Percentiles rank a stretch among this genome's conserved stretches.
phyloP scores from a whole-genome alignment of 352 stramenopile species.

The Pythium aphanidermatum region DNA sequence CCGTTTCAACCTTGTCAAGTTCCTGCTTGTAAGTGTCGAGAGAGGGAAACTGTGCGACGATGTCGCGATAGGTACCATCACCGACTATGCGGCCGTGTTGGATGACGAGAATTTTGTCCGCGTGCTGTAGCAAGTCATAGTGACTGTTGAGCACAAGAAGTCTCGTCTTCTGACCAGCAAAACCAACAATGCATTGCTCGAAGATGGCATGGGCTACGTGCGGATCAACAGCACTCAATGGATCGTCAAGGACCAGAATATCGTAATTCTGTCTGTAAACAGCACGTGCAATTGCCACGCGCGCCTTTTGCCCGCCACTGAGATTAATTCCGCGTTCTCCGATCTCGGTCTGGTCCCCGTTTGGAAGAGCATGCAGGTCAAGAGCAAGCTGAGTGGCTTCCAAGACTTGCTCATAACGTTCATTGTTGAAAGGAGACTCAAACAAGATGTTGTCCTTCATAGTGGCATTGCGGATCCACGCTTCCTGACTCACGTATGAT shows the following conservation, averaged over 20 bases:
- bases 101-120: slow-evolving; percentile 27
- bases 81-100: slow-evolving; percentile 21
- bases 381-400: slow-evolving; percentile 47
- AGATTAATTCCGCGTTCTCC: slow-evolving; percentile 46
- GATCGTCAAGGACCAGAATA: slow-evolving; percentile 38
- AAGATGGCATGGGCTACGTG: slow-evolving; percentile 39
- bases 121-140: slow-evolving; percentile 23
- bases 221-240: slow-evolving; percentile 35
- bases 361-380: slow-evolving; percentile 60
- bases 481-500: slow-evolving; percentile 31
- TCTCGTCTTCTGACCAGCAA: slow-evolving; percentile 39
- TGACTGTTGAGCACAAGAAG: slow-evolving; percentile 76
- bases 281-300: slow-evolving; percentile 24
- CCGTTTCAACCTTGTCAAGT: slow-evolving; percentile 5
- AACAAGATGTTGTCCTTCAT: slow-evolving; percentile 37
- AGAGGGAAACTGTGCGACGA: slow-evolving; percentile 20
- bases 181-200: slow-evolving; percentile 24
- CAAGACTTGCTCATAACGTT: slow-evolving; percentile 32
- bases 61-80: slow-evolving; percentile 18
- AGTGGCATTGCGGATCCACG: slow-evolving; percentile 34
- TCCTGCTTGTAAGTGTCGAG: slow-evolving; percentile 6
- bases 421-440: slow-evolving; percentile 20
- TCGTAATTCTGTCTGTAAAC: slow-evolving; percentile 30
- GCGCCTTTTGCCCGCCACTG: slow-evolving; percentile 32
- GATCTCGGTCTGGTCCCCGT: slow-evolving; percentile 70